Evolutionary conservation across 1,139 yeast genomes (phyloP), one percentile per base, ranked within the genome.

Genomic region (Kodamaea sp.): DNA sequence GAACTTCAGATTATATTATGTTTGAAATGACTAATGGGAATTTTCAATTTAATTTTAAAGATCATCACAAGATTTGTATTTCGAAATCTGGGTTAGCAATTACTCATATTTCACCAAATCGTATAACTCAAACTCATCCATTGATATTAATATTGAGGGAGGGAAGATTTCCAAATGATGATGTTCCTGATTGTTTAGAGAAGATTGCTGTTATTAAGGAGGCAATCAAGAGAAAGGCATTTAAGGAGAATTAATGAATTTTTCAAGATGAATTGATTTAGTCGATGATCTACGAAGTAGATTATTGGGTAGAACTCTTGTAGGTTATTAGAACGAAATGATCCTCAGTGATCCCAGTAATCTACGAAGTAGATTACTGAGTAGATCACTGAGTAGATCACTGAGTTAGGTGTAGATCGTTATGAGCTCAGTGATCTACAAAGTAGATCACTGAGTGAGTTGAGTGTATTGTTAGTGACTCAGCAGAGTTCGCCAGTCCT

Each of bases 21-120:
- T 92, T 94, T 67, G 95, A 88, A 61, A 68, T 92, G 70, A 87
- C 95, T 56, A 88, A 89, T 58, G 97, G 96, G 15, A 83, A 88
- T 35, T 80, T 85, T 63, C 98, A 92, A 62, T 89, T 89, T 66
- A 92, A 92, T 63, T 92, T 92, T 64, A 85, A 85, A 57, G 98
- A 92, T 64, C 98, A 92, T 57, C 90, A 85, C 63, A 92, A 92
- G 64, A 67, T 90, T 43, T 82, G 95, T 47, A 62, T 90, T 32
- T 83, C 92, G 34, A 82, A 82, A 50, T 71, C 78, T 40, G 97
- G 96, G 12, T 73, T 76, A 48, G 80, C 81, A 34, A 74, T 90
- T 29, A 87, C 95, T 29, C 88, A 88, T 53, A 81, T 90, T 41
- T 85, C 95, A 8, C 88, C 94, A 33, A 75, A 79, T 41, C 79